Percentiles rank a stretch among this genome's conserved stretches.
Evolutionary conservation across 2,329 filamentous ascomycete genomes (phyloP).

Genomic region (Fusarium subglutinans): DNA sequence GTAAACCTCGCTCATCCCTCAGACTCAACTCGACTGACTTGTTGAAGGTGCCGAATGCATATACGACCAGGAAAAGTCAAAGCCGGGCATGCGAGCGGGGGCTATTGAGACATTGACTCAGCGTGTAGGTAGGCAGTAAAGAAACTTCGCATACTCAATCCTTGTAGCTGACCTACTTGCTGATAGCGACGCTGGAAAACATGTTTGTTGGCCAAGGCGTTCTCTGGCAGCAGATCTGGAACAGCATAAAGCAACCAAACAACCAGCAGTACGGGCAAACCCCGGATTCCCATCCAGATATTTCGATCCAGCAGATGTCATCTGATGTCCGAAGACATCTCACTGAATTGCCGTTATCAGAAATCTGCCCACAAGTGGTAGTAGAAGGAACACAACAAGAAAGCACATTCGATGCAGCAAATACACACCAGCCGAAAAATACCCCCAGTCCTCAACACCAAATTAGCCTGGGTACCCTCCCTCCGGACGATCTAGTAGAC

Average conservation of each 20-base stretch:
- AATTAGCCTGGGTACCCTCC: slow-evolving; percentile 15
- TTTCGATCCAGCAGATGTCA: slow-evolving; percentile 7
- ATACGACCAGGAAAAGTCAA: slow-evolving; percentile 47
- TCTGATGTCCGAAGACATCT: neutral
- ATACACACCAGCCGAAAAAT: neutral
- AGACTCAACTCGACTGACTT: neutral
- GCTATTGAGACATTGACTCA: slow-evolving; percentile 49
- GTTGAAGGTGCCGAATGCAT: slow-evolving; percentile 43
- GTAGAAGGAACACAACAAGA: neutral
- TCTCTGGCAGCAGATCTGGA: slow-evolving; percentile 48
- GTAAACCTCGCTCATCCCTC: neutral
- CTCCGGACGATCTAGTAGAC: slow-evolving; percentile 46
- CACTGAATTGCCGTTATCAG: neutral
- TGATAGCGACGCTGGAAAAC: slow-evolving; percentile 44
- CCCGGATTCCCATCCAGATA: neutral
- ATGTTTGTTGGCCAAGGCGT: slow-evolving; percentile 52
- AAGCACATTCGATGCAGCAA: too few species aligned
- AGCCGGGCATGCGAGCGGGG: slow-evolving; percentile 48
- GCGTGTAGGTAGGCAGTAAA: slow-evolving; percentile 39
- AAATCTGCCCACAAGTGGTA: neutral
- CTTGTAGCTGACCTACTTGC: neutral
- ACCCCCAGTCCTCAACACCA: neutral
- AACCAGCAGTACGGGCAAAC: neutral
- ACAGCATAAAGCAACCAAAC: neutral
- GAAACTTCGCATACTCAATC: neutral